Conservation (phyloP, 495 filamentous ascomycete species). For the Trichoderma gamsii region DNA sequence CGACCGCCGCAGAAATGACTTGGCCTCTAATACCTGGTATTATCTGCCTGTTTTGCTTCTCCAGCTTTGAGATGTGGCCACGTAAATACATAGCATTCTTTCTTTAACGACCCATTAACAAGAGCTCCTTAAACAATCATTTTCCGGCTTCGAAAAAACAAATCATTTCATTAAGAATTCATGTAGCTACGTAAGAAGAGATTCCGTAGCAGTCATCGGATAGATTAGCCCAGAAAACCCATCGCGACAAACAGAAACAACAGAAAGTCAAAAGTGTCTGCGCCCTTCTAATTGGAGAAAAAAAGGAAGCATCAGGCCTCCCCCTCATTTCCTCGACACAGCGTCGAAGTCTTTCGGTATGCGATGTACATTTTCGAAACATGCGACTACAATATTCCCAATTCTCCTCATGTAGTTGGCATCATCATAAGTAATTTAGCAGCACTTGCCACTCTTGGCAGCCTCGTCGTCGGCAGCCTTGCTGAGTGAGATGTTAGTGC, state of each 20-base stretch:
- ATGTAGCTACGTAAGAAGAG: constrained; percentile 15
- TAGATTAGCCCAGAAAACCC: constrained; percentile 11
- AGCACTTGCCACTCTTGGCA: constrained; percentile 80
- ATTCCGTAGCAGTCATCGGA: background rate
- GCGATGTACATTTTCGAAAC: constrained; percentile 15
- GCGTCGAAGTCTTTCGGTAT: constrained; percentile 1
- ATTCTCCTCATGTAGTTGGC: constrained; percentile 3
- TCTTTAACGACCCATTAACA: too few species aligned
- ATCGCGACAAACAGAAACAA: constrained; percentile 16
- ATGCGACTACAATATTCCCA: constrained; percentile 1
- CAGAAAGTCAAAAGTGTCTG: constrained; percentile 17
- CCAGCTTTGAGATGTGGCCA: too few species aligned
- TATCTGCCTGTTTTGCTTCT: too few species aligned
- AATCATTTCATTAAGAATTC: constrained; percentile 12
- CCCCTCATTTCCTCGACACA: constrained; percentile 24
- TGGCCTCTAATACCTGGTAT: too few species aligned
- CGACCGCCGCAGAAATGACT: too few species aligned
- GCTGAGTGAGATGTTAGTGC: constrained; percentile 76
- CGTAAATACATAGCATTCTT: too few species aligned
- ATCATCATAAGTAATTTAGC: constrained; percentile 47
- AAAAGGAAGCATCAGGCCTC: constrained; percentile 26
- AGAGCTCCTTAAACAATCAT: too few species aligned
- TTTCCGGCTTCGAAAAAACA: background rate
- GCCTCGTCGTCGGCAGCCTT: constrained; percentile 67
- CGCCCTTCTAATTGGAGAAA: constrained; percentile 13